Conservation (phyloP, 306 rosid genomes). For the Castanea mollissima region DNA sequence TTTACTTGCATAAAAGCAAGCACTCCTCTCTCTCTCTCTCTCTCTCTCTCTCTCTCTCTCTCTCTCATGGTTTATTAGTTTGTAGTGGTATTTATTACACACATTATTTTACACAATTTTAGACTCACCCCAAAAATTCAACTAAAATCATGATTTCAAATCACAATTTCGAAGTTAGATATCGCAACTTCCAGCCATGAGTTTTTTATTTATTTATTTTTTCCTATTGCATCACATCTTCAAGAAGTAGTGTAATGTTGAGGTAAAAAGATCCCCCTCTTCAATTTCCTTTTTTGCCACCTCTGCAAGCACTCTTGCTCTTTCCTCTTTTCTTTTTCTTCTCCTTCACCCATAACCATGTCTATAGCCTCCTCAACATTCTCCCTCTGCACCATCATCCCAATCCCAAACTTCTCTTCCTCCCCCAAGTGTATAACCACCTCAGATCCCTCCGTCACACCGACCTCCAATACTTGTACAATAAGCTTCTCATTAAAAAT, state of each 20-base stretch:
- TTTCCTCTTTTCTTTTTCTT: slow-evolving; percentile 35
- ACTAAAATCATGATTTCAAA: too few species aligned
- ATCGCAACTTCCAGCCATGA: too few species aligned
- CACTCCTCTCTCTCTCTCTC: too few species aligned
- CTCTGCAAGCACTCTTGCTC: slow-evolving; percentile 29
- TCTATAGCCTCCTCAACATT: slow-evolving; percentile 34
- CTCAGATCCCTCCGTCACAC: slow-evolving; percentile 44
- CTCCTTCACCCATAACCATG: slow-evolving; percentile 34
- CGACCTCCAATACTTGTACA: slow-evolving; percentile 22
- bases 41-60: too few species aligned
- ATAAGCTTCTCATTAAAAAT: slow-evolving; percentile 12
- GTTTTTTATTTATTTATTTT: too few species aligned
- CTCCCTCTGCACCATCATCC: slow-evolving; percentile 41
- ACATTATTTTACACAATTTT: too few species aligned
- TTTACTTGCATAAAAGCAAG: too few species aligned
- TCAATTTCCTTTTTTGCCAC: slow-evolving; percentile 43
- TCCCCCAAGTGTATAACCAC: slow-evolving; percentile 33
- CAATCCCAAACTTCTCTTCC: slow-evolving; percentile 33
- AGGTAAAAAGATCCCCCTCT: slow-evolving; percentile 59
- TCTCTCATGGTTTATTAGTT: too few species aligned
- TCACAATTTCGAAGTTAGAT: too few species aligned
- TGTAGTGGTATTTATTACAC: too few species aligned
- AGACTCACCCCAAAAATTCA: too few species aligned
- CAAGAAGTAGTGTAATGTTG: slow-evolving; percentile 34
- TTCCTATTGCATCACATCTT: slow-evolving; percentile 1